phyloP scores from a whole-genome alignment of 1,139 yeast genomes.

The Hemisphaericaspora lyxosophila region DNA sequence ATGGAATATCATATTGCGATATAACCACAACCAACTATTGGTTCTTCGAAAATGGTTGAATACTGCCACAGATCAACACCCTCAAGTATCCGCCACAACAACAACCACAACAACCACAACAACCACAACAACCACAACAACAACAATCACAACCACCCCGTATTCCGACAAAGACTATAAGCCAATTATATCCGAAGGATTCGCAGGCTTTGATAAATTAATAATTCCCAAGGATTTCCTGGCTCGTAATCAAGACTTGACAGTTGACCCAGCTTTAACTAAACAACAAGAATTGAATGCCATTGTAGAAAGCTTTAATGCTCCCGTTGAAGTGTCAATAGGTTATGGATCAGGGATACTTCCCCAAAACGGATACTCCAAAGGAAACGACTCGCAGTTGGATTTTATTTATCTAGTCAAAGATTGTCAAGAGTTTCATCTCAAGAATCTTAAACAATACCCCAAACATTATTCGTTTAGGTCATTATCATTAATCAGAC shows the following conservation, averaged over 20 bases:
- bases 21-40: not conserved
- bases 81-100: not conserved
- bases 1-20: not conserved
- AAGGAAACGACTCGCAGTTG: conserved; percentile 45
- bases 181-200: conserved; percentile 30
- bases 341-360: conserved; percentile 98
- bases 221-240: conserved; percentile 25
- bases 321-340: conserved; percentile 62
- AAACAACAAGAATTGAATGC: conserved; percentile 40
- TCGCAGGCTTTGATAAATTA: conserved; percentile 25
- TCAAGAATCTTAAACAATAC: conserved; percentile 60
- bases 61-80: not conserved
- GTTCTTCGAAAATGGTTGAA: conserved; percentile 2
- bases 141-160: conserved; percentile 15
- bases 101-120: conserved; percentile 4
- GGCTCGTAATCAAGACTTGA: conserved; percentile 53
- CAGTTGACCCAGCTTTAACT: conserved; percentile 20
- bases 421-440: conserved; percentile 73
- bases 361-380: conserved; percentile 60
- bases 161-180: conserved; percentile 30
- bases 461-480: conserved; percentile 77
- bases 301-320: conserved; percentile 57
- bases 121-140: conserved; percentile 8
- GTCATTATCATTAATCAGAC: conserved; percentile 57
- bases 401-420: conserved; percentile 87